phyloP scores from a whole-genome alignment of 257 asterid species.

The Rehmannia glutinosa region DNA sequence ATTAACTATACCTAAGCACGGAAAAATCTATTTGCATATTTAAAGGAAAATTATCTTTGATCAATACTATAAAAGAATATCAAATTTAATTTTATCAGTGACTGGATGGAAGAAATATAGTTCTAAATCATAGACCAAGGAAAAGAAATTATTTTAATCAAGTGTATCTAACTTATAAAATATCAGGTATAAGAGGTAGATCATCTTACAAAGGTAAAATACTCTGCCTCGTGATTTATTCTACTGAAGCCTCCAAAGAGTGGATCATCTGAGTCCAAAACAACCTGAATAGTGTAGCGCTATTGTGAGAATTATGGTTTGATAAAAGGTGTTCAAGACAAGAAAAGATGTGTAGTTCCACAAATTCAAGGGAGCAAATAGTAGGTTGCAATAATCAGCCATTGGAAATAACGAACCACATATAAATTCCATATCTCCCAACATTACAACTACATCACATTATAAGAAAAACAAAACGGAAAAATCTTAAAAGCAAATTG shows the following conservation, averaged over 20 bases:
- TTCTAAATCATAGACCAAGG: not conserved
- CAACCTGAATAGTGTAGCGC: constrained; percentile 46
- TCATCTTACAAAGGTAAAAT: constrained; percentile 70
- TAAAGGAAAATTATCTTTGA: not conserved
- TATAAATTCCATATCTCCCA: not conserved
- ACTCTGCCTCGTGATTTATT: constrained; percentile 64
- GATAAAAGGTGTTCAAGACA: not conserved
- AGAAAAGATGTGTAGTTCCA: not conserved
- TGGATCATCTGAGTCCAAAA: constrained; percentile 70
- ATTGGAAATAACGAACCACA: not conserved
- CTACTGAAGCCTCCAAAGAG: constrained; percentile 80
- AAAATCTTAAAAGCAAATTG: not conserved
- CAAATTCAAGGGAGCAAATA: not conserved
- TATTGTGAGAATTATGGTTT: not conserved
- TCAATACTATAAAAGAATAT: not conserved
- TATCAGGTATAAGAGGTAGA: not conserved
- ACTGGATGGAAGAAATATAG: not conserved
- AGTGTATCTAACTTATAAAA: not conserved
- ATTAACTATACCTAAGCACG: not conserved
- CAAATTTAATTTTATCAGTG: not conserved
- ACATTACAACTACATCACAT: not conserved
- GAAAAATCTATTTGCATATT: not conserved
- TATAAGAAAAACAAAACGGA: not conserved
- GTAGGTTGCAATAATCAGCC: not conserved
- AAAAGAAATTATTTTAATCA: not conserved